Evolutionary conservation across 139 green algal species (phyloP).

Genomic region (Closterium sp.): DNA sequence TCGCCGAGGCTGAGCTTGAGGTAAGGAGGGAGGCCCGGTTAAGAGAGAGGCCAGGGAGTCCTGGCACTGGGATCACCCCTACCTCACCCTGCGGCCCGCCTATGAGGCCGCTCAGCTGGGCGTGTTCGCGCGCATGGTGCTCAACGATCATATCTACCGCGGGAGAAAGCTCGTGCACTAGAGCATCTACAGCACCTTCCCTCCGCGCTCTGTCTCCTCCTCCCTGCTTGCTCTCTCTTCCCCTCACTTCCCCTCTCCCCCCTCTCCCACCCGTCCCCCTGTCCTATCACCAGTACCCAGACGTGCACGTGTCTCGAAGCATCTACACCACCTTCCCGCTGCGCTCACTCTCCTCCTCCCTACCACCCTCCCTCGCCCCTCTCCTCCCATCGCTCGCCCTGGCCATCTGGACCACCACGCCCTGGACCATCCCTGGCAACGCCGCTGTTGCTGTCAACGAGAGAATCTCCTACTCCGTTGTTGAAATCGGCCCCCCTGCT

Average conservation of each 20-base stretch:
- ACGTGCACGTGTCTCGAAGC: constrained; percentile 81
- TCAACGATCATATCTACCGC: constrained; percentile 91
- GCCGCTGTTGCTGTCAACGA: constrained; percentile 92
- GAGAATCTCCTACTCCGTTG: constrained; percentile 84
- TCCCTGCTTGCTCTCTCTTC: constrained; percentile 1
- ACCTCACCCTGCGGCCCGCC: too few relatives aligned
- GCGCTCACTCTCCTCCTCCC: constrained; percentile 4
- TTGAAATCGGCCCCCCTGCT: constrained; percentile 42
- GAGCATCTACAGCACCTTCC: constrained; percentile 90
- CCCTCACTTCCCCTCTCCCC: constrained; percentile 1
- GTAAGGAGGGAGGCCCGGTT: too few relatives aligned
- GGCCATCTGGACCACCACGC: constrained; percentile 98
- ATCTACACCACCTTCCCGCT: constrained; percentile 86
- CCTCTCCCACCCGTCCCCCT: constrained; percentile 50
- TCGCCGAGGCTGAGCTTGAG: constrained; percentile 98
- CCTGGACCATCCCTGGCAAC: constrained; percentile 99
- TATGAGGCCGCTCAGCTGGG: constrained; percentile 54
- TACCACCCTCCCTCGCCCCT: constrained; percentile 17
- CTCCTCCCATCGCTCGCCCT: constrained; percentile 52
- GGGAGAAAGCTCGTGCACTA: constrained; percentile 96
- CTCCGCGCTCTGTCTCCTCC: constrained; percentile 18
- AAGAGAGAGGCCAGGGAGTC: too few relatives aligned
- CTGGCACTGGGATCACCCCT: constrained; percentile 91
- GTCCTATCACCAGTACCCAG: constrained; percentile 72
- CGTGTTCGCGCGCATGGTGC: constrained; percentile 94